Conservation (phyloP, 176 grass and related monocot species). For the Lolium rigidum region DNA sequence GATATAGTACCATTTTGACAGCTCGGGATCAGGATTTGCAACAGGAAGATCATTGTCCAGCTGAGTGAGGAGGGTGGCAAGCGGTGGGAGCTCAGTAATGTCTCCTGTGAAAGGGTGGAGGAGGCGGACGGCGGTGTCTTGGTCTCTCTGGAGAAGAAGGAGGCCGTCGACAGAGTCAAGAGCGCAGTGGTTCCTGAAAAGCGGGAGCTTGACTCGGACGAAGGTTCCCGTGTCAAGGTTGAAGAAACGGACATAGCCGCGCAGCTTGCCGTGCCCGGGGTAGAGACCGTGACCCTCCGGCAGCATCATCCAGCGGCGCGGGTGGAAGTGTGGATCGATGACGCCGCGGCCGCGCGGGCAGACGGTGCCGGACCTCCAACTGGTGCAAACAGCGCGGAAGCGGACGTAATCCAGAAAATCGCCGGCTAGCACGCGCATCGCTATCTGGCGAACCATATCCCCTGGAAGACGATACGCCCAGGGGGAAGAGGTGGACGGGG, state of each 20-base stretch:
- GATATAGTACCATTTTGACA: not conserved
- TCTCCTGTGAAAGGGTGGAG: slow-evolving; percentile 28
- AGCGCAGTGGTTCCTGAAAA: not conserved
- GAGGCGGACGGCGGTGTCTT: slow-evolving; percentile 6
- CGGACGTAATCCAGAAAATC: slow-evolving; percentile 4
- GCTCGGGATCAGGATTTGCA: too few relatives aligned
- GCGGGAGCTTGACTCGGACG: slow-evolving; percentile 26
- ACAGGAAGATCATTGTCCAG: not conserved
- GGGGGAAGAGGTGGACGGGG: not conserved
- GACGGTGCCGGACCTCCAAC: not conserved
- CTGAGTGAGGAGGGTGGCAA: not conserved
- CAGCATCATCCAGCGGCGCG: not conserved
- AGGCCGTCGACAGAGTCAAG: not conserved
- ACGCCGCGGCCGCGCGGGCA: not conserved
- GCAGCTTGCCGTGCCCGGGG: not conserved
- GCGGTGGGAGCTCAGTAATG: not conserved
- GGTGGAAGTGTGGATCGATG: not conserved
- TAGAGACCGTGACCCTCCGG: not conserved
- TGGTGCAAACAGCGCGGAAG: not conserved
- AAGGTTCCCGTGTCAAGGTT: slow-evolving; percentile 14
- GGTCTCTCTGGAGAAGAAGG: slow-evolving; percentile 16
- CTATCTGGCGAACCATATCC: not conserved
- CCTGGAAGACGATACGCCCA: not conserved
- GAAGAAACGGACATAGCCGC: not conserved
- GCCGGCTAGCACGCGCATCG: not conserved